These are phyloP conservation scores for Tremellales sp. DNA, from an alignment of 1,284 basidiomycete species.

Conservation along the genomic window DNA sequence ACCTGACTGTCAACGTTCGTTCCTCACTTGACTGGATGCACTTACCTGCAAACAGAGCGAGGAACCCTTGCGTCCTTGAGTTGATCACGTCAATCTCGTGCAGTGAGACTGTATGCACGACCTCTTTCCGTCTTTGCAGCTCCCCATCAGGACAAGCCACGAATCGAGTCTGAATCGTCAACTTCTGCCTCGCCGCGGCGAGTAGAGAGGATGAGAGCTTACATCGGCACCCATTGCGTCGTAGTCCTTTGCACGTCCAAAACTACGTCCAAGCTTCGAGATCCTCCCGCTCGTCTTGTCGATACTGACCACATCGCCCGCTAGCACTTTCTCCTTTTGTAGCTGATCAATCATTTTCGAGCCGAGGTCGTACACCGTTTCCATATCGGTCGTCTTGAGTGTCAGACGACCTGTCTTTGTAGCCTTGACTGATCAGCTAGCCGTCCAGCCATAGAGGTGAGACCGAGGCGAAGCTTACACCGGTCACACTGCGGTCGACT, in stretches of 20 bases:
- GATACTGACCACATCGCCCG: conserved; percentile 92
- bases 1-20: conserved; percentile 36
- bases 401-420: conserved; percentile 98
- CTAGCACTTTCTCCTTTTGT: conserved; percentile 93
- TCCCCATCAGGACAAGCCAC: conserved; percentile 98
- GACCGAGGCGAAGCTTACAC: conserved; percentile 58
- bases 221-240: conserved; percentile 99
- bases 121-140: conserved; percentile 93
- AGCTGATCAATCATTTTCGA: conserved; percentile 99
- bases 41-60: conserved; percentile 55
- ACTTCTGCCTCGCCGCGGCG: not conserved
- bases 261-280: conserved; percentile 90
- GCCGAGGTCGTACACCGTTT: conserved; percentile 97
- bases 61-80: conserved; percentile 84
- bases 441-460: conserved; percentile 3
- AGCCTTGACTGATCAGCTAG: conserved; percentile 57
- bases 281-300: conserved; percentile 98
- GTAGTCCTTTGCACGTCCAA: conserved; percentile 93
- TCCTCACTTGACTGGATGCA: conserved; percentile 1
- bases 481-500: conserved; percentile 93
- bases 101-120: conserved; percentile 92
- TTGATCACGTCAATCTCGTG: conserved; percentile 99
- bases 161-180: conserved; percentile 75
- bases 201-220: conserved; percentile 34
- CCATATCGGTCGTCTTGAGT: conserved; percentile 99